phyloP scores from a whole-genome alignment of 1,284 basidiomycete species.

The Malassezia obtusa region DNA sequence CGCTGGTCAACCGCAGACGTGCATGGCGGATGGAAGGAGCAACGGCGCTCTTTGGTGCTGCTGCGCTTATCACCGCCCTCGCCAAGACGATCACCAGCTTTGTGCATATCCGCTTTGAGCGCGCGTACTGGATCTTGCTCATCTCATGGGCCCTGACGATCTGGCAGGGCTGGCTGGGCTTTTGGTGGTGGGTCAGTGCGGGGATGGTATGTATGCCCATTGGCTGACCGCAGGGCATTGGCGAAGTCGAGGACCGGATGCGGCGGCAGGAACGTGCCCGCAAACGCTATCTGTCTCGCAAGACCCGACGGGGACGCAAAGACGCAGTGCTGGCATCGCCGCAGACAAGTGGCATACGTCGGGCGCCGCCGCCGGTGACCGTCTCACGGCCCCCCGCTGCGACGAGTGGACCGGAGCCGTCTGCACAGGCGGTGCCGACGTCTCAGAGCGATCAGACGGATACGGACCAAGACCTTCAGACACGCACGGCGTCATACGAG shows the following conservation, averaged over 20 bases:
- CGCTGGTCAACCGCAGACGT: constrained; percentile 73
- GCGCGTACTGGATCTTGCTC: constrained; percentile 44
- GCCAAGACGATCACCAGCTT: constrained; percentile 45
- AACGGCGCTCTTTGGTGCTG: constrained; percentile 78
- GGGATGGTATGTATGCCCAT: constrained; percentile 28
- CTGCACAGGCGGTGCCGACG: too few relatives aligned
- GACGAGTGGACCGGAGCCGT: too few relatives aligned
- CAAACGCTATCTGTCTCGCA: background rate
- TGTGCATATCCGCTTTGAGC: constrained; percentile 42
- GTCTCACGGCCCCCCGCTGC: too few relatives aligned
- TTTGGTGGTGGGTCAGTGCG: constrained; percentile 48
- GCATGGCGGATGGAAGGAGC: constrained; percentile 88
- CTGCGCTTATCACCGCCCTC: constrained; percentile 33
- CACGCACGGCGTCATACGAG: too few relatives aligned
- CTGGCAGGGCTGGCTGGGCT: constrained; percentile 48
- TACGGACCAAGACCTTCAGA: too few relatives aligned
- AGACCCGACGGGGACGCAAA: too few relatives aligned
- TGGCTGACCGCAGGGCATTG: constrained; percentile 29
- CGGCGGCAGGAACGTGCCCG: background rate
- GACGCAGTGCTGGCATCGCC: too few relatives aligned
- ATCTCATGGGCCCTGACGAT: constrained; percentile 44
- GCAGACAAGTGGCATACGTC: too few relatives aligned
- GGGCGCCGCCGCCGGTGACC: too few relatives aligned
- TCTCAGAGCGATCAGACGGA: too few relatives aligned
- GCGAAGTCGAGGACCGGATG: constrained; percentile 45